Conservation (phyloP, 164 flowering plant species). For the Malania oleifera region DNA sequence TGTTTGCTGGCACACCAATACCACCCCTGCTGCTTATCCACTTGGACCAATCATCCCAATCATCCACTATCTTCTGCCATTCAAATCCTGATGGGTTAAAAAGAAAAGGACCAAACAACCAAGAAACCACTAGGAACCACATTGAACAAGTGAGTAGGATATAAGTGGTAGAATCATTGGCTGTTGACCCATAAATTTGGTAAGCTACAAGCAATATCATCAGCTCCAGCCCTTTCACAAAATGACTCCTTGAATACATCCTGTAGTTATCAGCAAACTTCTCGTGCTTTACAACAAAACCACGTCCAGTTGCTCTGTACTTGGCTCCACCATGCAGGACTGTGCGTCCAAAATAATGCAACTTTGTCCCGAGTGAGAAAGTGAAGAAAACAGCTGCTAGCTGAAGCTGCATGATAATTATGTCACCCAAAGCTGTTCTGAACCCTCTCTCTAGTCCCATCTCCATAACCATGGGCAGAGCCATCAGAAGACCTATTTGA, state of each 20-base stretch:
- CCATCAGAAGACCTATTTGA: constrained; percentile 80
- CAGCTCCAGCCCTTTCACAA: constrained; percentile 82
- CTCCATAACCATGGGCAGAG: constrained; percentile 96
- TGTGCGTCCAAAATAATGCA: constrained; percentile 89
- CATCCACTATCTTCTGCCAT: constrained; percentile 98
- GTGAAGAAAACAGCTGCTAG: constrained; percentile 92
- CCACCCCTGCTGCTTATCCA: constrained; percentile 92
- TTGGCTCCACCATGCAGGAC: constrained; percentile 95
- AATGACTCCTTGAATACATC: constrained; percentile 95
- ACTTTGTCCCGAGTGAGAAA: constrained; percentile 91
- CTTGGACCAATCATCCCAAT: constrained; percentile 93
- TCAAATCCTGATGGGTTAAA: constrained; percentile 98
- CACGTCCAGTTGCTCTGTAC: constrained; percentile 99
- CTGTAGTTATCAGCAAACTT: constrained; percentile 96
- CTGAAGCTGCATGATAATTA: constrained; percentile 94
- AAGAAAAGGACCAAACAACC: constrained; percentile 88
- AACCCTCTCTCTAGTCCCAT: constrained; percentile 96
- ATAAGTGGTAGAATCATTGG: constrained; percentile 29
- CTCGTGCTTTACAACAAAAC: constrained; percentile 92
- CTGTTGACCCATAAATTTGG: constrained; percentile 50
- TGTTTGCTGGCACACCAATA: constrained; percentile 83
- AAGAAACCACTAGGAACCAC: constrained; percentile 89
- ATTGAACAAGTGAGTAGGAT: constrained; percentile 54
- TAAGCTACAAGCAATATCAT: constrained; percentile 69
- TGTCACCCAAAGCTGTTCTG: constrained; percentile 74